Base-by-base conservation (phyloP, 768 basidiomycete genomes). In the Tylopilus vinaceipallidus region DNA sequence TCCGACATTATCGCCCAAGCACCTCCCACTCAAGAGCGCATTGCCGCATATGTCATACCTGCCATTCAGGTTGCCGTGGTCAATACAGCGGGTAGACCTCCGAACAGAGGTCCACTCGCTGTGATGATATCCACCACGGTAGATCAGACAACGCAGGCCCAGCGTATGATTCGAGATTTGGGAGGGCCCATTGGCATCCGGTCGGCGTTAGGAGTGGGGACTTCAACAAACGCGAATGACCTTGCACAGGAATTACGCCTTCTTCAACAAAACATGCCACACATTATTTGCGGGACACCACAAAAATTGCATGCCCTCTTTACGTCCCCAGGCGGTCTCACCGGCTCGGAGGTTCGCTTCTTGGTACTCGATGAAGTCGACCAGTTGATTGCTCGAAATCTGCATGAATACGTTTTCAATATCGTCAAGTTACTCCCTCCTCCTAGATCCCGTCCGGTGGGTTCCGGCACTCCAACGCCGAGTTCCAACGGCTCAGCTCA, bases 1-100 rank as follows among this genome's bases (percentile, higher is more conserved):
- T 83, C 92, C 32, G 97, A 99, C 61, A 98, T 98, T 63, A 98
- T 99, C 61, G 95, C 95, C 9, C 97, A 99, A 71, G 97, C 95
- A 10, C 97, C 97, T 40, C 95, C 97, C 1, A 98, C 97, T 0
- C 95, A 98, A 67, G 97, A 99, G 67, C 81, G 97, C 39, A 99
- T 99, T 60, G 95, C 95, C 20, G 93, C 95, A 50, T 99, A 99
- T 70, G 86, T 93, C 42, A 93, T 95, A 52, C 93, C 91, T 42
- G 89, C 88, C 24, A 88, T 93, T 38, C 89, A 92, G 61, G 80
- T 87, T 45, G 86, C 88, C 29, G 74, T 94, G 48, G 79, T 83
- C 30, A 79, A 86, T 52, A 77, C 85, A 22, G 57, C 73, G 16
- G 71, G 71, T 24, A 80, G 78, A 11, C 76, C 75, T 29, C 77